Evolutionary conservation across 2,329 filamentous ascomycete species (phyloP).

Genomic region (Bisporella sp.): DNA sequence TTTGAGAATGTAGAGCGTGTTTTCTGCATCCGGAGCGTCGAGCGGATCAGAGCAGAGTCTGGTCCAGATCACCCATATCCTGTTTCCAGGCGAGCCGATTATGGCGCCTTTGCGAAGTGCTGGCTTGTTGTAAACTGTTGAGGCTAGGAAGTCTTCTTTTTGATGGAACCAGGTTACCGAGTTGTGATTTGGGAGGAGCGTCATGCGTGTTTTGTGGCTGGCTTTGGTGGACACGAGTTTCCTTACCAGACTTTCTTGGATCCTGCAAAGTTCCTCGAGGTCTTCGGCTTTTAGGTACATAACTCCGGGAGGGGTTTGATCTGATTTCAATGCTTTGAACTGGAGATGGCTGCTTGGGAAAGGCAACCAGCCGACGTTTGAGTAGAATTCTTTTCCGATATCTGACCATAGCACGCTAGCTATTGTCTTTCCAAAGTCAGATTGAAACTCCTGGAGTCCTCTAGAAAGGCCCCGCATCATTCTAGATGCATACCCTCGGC

Average conservation of each 20-base stretch:
- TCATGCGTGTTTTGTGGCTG: too few relatives aligned
- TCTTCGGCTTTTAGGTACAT: too few relatives aligned
- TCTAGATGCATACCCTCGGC: conserved; percentile 65
- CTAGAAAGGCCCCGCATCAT: conserved; percentile 63
- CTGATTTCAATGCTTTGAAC: conserved; percentile 30
- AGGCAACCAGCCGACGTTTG: conserved; percentile 65
- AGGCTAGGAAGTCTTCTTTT: too few relatives aligned
- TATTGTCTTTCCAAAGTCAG: conserved; percentile 25
- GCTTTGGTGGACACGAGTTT: too few relatives aligned
- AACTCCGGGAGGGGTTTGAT: too few relatives aligned
- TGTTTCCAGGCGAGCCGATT: conserved; percentile 43
- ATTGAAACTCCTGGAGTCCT: conserved; percentile 42
- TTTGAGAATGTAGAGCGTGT: conserved; percentile 61
- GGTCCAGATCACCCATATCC: conserved; percentile 67
- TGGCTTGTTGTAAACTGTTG: too few relatives aligned
- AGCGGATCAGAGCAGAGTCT: conserved; percentile 51
- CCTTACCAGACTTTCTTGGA: too few relatives aligned
- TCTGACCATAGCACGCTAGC: conserved; percentile 77
- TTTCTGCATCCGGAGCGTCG: conserved; percentile 39
- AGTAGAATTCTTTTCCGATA: conserved; percentile 77
- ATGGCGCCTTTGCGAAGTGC: conserved; percentile 54
- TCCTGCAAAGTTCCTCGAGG: too few relatives aligned
- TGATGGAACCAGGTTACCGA: too few relatives aligned
- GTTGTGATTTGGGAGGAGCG: too few relatives aligned
- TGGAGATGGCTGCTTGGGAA: conserved; percentile 66